Conservation (phyloP, 257 asterid species). For the Petrea volubilis region DNA sequence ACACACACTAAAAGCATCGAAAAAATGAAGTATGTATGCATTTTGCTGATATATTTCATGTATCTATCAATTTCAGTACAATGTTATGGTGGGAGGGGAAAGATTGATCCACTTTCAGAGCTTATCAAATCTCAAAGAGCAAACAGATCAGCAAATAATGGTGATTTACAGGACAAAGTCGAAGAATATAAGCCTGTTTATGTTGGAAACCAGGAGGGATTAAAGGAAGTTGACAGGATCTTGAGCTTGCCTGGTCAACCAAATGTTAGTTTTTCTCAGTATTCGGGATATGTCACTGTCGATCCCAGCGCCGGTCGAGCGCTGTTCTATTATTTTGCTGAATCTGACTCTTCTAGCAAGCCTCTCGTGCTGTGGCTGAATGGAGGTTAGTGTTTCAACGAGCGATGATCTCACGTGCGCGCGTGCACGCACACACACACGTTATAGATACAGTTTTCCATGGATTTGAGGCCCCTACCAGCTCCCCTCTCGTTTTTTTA, state of each 20-base stretch:
- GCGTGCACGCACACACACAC: too few species aligned
- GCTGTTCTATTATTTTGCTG: conserved; percentile 40
- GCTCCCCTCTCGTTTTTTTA: too few species aligned
- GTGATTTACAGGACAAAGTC: too few species aligned
- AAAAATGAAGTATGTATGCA: not conserved
- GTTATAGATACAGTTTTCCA: too few species aligned
- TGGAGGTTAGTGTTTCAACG: conserved; percentile 44
- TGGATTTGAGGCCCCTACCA: too few species aligned
- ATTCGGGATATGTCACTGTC: conserved; percentile 39
- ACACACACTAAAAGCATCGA: not conserved
- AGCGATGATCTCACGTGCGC: not conserved
- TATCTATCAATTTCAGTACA: conserved; percentile 22
- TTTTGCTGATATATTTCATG: conserved; percentile 10
- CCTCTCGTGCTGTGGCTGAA: conserved; percentile 49
- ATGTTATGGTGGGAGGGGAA: conserved; percentile 21
- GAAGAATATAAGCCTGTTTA: conserved; percentile 18
- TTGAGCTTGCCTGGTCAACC: conserved; percentile 41
- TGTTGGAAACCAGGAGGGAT: conserved; percentile 22
- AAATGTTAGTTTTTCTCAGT: conserved; percentile 30
- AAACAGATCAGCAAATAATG: not conserved
- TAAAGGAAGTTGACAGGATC: conserved; percentile 33
- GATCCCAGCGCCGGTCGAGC: conserved; percentile 43
- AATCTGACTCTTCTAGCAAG: conserved; percentile 30
- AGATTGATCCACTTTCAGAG: conserved; percentile 22
- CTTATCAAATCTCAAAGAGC: not conserved